phyloP scores from a whole-genome alignment of 2,329 filamentous ascomycete genomes.

The Alternaria sp. region DNA sequence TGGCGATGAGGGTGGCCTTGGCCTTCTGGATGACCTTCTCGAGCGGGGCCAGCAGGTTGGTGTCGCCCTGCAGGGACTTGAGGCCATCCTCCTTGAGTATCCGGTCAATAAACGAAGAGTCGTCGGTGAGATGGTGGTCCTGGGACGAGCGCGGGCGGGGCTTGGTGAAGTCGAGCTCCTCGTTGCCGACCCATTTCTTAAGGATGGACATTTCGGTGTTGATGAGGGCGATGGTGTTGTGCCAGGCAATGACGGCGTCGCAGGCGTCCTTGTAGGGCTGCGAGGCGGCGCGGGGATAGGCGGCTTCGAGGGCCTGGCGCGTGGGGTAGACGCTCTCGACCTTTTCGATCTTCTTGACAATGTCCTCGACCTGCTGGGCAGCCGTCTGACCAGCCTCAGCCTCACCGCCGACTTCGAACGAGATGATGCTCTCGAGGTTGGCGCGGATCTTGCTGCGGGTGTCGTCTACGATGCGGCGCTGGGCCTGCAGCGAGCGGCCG shows the following conservation, averaged over 20 bases:
- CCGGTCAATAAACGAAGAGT: constrained; percentile 91
- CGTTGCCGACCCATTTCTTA: constrained; percentile 96
- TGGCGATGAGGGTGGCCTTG: constrained; percentile 87
- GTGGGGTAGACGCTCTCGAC: constrained; percentile 87
- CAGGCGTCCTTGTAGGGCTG: constrained; percentile 80
- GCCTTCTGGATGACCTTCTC: constrained; percentile 89
- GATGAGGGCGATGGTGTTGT: constrained; percentile 96
- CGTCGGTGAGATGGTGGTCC: constrained; percentile 79
- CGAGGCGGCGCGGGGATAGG: constrained; percentile 79
- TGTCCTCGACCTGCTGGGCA: constrained; percentile 84
- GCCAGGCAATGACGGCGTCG: constrained; percentile 91
- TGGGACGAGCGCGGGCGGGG: constrained; percentile 71
- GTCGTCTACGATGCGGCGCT: constrained; percentile 88
- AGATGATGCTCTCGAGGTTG: constrained; percentile 84
- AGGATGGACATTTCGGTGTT: constrained; percentile 91
- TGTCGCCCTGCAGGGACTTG: constrained; percentile 84
- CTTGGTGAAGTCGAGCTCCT: constrained; percentile 88
- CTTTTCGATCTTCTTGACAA: constrained; percentile 89
- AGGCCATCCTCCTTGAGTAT: constrained; percentile 95
- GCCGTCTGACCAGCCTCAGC: constrained; percentile 89
- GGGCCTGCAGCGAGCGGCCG: constrained; percentile 81
- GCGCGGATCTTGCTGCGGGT: constrained; percentile 75
- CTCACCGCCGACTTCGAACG: constrained; percentile 92
- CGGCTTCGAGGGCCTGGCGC: constrained; percentile 72
- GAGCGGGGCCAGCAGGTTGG: constrained; percentile 83